Evolutionary conservation across 345 rosid genomes (phyloP).

Genomic region (Euclidium syriacum): DNA sequence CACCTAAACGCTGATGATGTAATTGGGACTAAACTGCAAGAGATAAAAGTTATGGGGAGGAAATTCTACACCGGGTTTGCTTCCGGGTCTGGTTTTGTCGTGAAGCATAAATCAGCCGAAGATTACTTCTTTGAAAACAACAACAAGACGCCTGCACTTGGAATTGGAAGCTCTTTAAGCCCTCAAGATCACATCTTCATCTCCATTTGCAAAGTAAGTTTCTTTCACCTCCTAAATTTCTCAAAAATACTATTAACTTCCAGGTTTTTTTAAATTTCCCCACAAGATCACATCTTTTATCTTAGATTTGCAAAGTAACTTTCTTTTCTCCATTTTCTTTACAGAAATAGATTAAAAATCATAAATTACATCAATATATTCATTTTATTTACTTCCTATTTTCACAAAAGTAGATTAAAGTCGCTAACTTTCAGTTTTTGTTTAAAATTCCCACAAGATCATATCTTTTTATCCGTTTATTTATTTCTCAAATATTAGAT

Average conservation of each 20-base stretch:
- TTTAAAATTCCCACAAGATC: not conserved
- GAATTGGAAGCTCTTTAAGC: constrained; percentile 43
- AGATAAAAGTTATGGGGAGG: constrained; percentile 27
- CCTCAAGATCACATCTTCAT: constrained; percentile 54
- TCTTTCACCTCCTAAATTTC: too few relatives aligned
- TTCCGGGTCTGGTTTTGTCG: constrained; percentile 51
- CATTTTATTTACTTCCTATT: too few relatives aligned
- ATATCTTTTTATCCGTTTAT: not conserved
- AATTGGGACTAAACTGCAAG: constrained; percentile 66
- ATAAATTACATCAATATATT: too few relatives aligned
- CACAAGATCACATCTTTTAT: constrained; percentile 46
- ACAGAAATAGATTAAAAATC: not conserved
- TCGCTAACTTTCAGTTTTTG: not conserved
- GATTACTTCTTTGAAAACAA: constrained; percentile 48
- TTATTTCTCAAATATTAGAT: too few relatives aligned
- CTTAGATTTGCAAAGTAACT: constrained; percentile 46
- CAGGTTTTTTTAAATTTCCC: too few relatives aligned
- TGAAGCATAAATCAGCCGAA: constrained; percentile 55
- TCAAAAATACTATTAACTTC: too few relatives aligned
- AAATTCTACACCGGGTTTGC: constrained; percentile 61
- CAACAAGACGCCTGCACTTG: constrained; percentile 60
- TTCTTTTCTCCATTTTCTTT: not conserved
- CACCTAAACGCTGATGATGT: constrained; percentile 56
- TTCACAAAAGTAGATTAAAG: too few relatives aligned
- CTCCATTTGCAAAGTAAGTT: constrained; percentile 80